Evolutionary conservation across 1,139 yeast species (phyloP).

Genomic region (Blastobotrys capitulatus): DNA sequence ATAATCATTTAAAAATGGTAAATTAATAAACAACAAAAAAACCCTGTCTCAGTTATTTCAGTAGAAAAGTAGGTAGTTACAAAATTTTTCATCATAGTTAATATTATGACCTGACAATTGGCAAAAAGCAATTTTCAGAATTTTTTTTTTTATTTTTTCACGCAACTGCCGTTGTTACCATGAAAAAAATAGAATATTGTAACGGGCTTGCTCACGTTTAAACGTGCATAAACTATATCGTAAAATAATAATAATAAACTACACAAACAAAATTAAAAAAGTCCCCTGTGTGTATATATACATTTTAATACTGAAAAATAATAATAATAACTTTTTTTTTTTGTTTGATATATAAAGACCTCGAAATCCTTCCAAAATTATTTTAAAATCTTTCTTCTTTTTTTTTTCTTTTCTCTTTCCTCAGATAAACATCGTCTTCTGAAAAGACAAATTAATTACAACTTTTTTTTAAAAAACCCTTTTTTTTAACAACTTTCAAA

Average conservation of each 20-base stretch:
- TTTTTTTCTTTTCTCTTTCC: not conserved
- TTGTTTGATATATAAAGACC: constrained; percentile 1
- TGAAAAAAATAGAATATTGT: not conserved
- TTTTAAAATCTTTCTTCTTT: not conserved
- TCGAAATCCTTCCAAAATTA: not conserved
- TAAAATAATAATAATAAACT: too few relatives aligned
- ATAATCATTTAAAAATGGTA: not conserved
- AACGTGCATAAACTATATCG: too few relatives aligned
- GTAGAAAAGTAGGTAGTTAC: too few relatives aligned
- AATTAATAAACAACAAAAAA: not conserved
- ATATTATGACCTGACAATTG: not conserved
- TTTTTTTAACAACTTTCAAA: constrained; percentile 1
- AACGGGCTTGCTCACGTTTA: not conserved
- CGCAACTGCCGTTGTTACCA: not conserved
- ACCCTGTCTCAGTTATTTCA: not conserved
- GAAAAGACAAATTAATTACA: not conserved
- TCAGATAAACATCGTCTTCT: not conserved
- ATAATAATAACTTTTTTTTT: not conserved
- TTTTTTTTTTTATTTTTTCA: not conserved
- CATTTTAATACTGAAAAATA: not conserved
- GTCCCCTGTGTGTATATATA: not conserved
- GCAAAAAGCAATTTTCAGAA: not conserved
- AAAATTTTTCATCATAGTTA: not conserved
- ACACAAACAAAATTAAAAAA: too few relatives aligned
- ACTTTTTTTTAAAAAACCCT: not conserved